Evolutionary conservation across 495 filamentous ascomycete genomes (phyloP), one percentile per base, ranked within the genome.

Genomic region (Aspergillus funiculosus): DNA sequence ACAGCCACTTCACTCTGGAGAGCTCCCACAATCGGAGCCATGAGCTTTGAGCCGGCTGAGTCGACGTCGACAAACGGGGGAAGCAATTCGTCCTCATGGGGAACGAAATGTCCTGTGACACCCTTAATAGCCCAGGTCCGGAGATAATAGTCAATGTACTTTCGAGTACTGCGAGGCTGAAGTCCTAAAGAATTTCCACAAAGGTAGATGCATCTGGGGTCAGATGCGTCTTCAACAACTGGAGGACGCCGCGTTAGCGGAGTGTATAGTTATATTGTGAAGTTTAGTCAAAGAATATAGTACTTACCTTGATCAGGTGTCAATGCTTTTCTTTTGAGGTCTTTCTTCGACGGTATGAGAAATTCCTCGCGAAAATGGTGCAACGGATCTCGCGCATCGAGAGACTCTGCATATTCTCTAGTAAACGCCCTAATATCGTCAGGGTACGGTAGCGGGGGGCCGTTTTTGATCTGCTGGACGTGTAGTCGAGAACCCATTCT

Each of bases 111-210:
- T 0, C 91, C 92, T 32, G 82, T 83, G 13, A 98, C 92, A n/a
- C 85, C 92, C 59, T 94, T 92, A 1, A 82, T 85, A 2, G 86
- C 86, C 92, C 92, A 98, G 10, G 88, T 85, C 17, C 75, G 67
- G 22, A 98, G 78, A 58, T 95, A 90, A 41, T 82, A 76, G 29
- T 80, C 73, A 53, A 98, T 76, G 51, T 87, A 84, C 11, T 74
- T 67, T 30, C 75, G 70, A 2, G 83, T 88, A 43, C 76, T 74
- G 45, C 77, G 79, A 27, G 92, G 94, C 59, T 97, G 92, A 24
- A 94, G 75, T 30, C 92, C 92, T 7, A 98, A 75, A 4, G 92
- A 98, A 68, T 98, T 95, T n/a, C 92, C 92, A 58, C 90, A 95
- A 30, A 98, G 75, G 62, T 98, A 98, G 56, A 88, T 83, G 63